phyloP scores from a whole-genome alignment of 352 stramenopile species.

The Pythium sukuiense region DNA sequence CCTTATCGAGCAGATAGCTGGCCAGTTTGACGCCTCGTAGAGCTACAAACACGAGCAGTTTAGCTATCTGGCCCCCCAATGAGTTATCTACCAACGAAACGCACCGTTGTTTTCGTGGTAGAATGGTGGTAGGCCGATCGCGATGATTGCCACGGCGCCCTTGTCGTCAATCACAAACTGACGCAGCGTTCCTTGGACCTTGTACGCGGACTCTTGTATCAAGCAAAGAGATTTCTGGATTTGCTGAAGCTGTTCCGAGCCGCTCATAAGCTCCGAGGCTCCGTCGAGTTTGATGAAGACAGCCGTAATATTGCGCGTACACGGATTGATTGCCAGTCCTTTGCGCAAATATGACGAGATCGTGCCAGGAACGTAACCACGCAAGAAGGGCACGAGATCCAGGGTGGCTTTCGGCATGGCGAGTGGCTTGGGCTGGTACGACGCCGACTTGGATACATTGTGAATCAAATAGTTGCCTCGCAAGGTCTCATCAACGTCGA shows the following conservation, averaged over 20 bases:
- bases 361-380: constrained; percentile 64
- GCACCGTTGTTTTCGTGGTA: constrained; percentile 87
- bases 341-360: constrained; percentile 73
- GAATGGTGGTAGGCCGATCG: constrained; percentile 73
- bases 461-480: constrained; percentile 58
- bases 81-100: background rate
- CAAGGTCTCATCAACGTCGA: constrained; percentile 26
- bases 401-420: constrained; percentile 25
- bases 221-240: constrained; percentile 63
- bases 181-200: constrained; percentile 74
- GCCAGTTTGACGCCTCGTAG: constrained; percentile 68
- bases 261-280: constrained; percentile 45
- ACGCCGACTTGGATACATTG: constrained; percentile 21
- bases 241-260: constrained; percentile 42
- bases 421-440: constrained; percentile 12
- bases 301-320: constrained; percentile 65
- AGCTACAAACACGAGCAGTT: constrained; percentile 28
- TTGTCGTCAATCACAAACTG: constrained; percentile 90
- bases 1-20: constrained; percentile 63
- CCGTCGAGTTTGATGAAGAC: constrained; percentile 73
- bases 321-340: constrained; percentile 60
- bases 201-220: constrained; percentile 79
- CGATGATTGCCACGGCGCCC: constrained; percentile 75
- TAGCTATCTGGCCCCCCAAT: background rate
- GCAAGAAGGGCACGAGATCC: constrained; percentile 59